Evolutionary conservation across 2,329 filamentous ascomycete genomes (phyloP).

Genomic region (Trichoderma oligosporum): DNA sequence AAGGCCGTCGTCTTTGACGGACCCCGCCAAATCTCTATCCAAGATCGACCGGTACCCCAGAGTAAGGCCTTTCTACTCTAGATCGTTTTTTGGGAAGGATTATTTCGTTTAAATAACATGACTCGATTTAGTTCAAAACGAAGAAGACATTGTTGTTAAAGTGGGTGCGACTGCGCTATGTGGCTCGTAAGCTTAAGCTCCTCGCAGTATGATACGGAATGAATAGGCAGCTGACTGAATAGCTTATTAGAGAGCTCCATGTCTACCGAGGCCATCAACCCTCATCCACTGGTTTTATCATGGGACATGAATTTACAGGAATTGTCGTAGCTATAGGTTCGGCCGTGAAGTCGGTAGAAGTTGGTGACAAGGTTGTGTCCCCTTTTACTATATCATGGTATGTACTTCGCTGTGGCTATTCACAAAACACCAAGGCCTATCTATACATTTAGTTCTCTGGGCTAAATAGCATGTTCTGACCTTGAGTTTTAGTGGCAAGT

Average conservation of each 20-base stretch:
- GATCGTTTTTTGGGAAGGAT: no score
- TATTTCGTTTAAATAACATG: conserved; percentile 20
- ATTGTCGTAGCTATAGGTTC: conserved; percentile 64
- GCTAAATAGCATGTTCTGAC: neutral
- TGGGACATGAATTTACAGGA: conserved; percentile 88
- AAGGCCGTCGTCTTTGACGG: conserved; percentile 86
- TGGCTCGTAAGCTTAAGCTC: conserved; percentile 62
- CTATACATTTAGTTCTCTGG: no score
- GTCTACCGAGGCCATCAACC: conserved; percentile 79
- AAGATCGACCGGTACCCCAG: conserved; percentile 74
- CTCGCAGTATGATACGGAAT: neutral
- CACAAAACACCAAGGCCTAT: neutral
- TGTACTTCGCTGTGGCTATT: conserved; percentile 22
- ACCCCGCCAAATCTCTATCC: conserved; percentile 67
- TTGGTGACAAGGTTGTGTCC: conserved; percentile 75
- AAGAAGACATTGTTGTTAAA: conserved; percentile 76
- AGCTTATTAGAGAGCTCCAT: conserved; percentile 61
- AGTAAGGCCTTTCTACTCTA: conserved; percentile 31
- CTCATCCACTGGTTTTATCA: conserved; percentile 59
- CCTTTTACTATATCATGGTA: conserved; percentile 82
- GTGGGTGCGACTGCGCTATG: conserved; percentile 81
- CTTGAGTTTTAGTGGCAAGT: conserved; percentile 44
- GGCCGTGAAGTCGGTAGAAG: conserved; percentile 62
- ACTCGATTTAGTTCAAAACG: conserved; percentile 54
- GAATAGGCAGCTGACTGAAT: neutral